Evolutionary conservation across 2,329 filamentous ascomycete species (phyloP), one percentile per base, ranked within the genome.

Genomic region (Calonectria fujianensis): DNA sequence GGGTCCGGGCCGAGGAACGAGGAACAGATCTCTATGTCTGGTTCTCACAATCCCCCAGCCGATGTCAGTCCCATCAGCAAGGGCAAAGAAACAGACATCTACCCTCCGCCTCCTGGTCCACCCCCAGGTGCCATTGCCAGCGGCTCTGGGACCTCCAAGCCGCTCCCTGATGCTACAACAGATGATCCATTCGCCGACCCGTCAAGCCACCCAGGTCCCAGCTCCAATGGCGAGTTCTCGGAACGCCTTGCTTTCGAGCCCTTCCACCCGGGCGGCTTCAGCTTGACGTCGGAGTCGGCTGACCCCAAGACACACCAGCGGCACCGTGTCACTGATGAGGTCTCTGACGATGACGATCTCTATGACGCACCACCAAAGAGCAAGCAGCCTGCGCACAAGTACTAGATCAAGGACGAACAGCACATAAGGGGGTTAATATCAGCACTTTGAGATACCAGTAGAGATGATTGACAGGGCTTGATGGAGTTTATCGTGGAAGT

Each of bases 241-340:
- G 77, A 79, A 8, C 80, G 82, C 4, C 79, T 85, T 37, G 79
- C 81, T 7, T 77, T 78, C 29, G 86, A 88, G 73, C 84, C 85
- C 8, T 87, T 84, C 75, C 83, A 87, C 63, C 85, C 86, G 2
- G 85, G 86, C 4, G 85, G 86, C 8, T 84, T 85, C 72, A 75
- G 74, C 29, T 63, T 75, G 9, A 76, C 73, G 45, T 76, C 75
- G 20, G 78, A 68, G 32, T 69, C 76, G 24, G 45, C 77, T 10
- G 75, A 71, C 50, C 79, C 73, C 31, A 73, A 74, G 39, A 63
- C 75, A 18, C 65, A 76, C 50, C 70, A 70, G 27, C 74, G 79
- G 68, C 76, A 77, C 37, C 78, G 75, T 4, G 50, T 31, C 72
- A 74, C 64, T 57, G 77, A 78, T 18, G 81, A 84, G n/a, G 80